Evolutionary conservation across 495 filamentous ascomycete species (phyloP).

Genomic region (Oidiodendron maius): DNA sequence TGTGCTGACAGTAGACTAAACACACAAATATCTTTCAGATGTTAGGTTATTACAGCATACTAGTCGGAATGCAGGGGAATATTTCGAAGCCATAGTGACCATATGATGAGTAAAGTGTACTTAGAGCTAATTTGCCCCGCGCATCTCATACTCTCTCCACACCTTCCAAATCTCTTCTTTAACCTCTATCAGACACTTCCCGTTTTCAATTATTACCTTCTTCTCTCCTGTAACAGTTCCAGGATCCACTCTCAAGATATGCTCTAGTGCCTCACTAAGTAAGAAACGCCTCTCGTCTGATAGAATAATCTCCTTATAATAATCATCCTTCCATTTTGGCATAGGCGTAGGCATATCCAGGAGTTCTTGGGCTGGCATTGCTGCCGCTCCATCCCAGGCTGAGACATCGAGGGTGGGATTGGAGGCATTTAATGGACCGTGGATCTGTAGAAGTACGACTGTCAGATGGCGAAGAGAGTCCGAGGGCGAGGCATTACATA

Average conservation of each 20-base stretch:
- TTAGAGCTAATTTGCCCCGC: neutral
- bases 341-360: neutral
- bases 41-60: neutral
- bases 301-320: slow-evolving; percentile 16
- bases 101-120: neutral
- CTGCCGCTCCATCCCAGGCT: neutral
- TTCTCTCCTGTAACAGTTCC: slow-evolving; percentile 10
- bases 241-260: slow-evolving; percentile 5
- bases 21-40: neutral
- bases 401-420: neutral
- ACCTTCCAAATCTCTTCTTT: neutral
- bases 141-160: neutral
- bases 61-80: neutral
- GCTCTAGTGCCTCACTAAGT: slow-evolving; percentile 9
- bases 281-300: slow-evolving; percentile 16
- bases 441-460: neutral
- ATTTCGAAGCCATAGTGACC: neutral
- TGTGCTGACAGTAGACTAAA: no score
- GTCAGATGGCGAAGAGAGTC: neutral
- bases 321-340: neutral
- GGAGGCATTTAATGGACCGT: neutral
- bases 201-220: slow-evolving; percentile 17
- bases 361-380: neutral
- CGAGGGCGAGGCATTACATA: neutral
- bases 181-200: slow-evolving; percentile 10